Base-by-base conservation (phyloP, 2,329 filamentous ascomycete species). In the Fonsecaea nubica region DNA sequence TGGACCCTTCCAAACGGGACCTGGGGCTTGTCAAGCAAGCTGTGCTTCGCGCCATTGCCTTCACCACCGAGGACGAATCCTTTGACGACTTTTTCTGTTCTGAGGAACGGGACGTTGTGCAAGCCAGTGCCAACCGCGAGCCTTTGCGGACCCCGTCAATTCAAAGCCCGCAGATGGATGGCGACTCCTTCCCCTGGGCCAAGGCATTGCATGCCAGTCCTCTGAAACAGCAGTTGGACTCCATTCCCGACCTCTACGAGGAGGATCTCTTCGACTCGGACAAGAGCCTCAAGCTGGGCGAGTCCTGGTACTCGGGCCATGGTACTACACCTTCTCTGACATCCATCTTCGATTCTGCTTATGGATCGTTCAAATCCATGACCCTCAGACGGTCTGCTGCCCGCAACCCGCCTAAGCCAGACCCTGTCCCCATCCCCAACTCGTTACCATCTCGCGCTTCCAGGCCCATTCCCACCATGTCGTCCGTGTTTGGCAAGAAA, bases 61-160 rank as follows among this genome's bases (percentile, higher is more conserved):
- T 98, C 84, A 98, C 95, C 67, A 96, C 92, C 21, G 89, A 94
- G 69, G 93, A 98, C 66, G 95, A 99, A 81, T 85, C 86, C 36
- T 85, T 96, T 58, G 72, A 73, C 48, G 95, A 97, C 74, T 98
- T 98, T 84, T 97, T 98, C 84, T 97, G 93, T 82, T 90, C 89
- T 59, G 89, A 90, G 69, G 91, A 95, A 71, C 89, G 89, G 72
- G 88, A 91, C 62, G 86, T 90, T 42, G 85, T 96, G 68, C 88
- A 92, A 65, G 92, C 92, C 66, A 88, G 84, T 73, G 92, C 92
- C 80, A 94, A 97, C 81, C 92, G 95, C 68, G 93, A 98, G 81
- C 95, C 95, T 63, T 89, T 99, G 40, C 92, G 95, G 67, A 99
- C 95, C 2, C 95, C 95, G 15, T 98, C 95, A 4, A 89, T 99